Base-by-base conservation (phyloP, 2,329 filamentous ascomycete genomes). In the Microsporum canis region DNA sequence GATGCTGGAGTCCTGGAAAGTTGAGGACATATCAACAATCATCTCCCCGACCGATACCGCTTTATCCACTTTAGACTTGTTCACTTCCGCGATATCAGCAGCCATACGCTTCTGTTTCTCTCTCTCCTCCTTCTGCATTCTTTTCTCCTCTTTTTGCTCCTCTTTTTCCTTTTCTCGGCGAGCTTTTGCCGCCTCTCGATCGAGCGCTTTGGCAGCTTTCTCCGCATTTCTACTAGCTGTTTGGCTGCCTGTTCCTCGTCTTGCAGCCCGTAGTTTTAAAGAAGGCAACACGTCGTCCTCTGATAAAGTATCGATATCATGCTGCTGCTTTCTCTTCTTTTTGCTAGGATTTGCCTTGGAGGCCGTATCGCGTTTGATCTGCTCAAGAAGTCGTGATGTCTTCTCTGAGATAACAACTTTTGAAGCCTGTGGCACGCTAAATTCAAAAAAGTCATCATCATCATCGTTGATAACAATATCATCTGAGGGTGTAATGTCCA, bases 21-120 rank as follows among this genome's bases (percentile, higher is more conserved):
- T 80, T 0, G 74, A 72, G 0, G 88, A 82, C 29, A 92, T 75
- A 66, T 89, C 83, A 1, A 90, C 79, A 58, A 92, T 85, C 88
- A 94, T 92, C 71, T 94, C 88, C 0, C 81, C 81, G 0, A 84
- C 82, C 0, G 88, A 87, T 0, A 85, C 76, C 66, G 88, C 89
- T 74, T 89, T 90, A 73, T 90, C 85, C 0, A 83, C 84, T 58
- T 84, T 84, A 7, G 86, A 74, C 68, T 87, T 89, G 73, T 92
- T 92, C 47, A 85, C 87, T 64, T 88, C 84, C 2, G 84, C 83
- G 27, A 91, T 74, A 5, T 88, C 86, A 5, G 83, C 82, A 8
- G 82, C 83, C 2, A 78, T 77, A 64, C 85, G 81, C 67, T 86
- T 89, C 65, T 89, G 84, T 5, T 76, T 74, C 0, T 79, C 80